Evolutionary conservation across 768 basidiomycete species (phyloP).

Genomic region (Pulveroboletus sp.): DNA sequence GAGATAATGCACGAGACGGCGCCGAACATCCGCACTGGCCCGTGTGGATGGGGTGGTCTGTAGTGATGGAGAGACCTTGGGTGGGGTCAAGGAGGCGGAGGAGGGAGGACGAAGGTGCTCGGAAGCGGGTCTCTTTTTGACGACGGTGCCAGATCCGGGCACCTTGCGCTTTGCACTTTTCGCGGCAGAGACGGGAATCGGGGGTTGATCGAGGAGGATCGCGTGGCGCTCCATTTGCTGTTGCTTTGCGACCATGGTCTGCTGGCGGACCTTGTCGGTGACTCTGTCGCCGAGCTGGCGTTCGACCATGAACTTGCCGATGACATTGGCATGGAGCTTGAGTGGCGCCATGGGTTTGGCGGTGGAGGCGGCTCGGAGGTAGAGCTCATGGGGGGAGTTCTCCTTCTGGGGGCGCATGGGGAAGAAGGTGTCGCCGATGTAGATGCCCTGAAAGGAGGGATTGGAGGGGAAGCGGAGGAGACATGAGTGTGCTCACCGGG

Average conservation of each 20-base stretch:
- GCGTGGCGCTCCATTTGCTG: conserved; percentile 47
- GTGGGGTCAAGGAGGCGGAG: conserved; percentile 26
- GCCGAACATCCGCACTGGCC: conserved; percentile 23
- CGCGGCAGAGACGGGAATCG: conserved; percentile 21
- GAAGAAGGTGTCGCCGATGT: conserved; percentile 62
- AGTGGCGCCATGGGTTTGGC: conserved; percentile 59
- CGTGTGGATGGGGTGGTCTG: conserved; percentile 16
- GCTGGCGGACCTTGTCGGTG: conserved; percentile 44
- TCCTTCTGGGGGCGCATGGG: conserved; percentile 53
- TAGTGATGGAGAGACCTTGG: conserved; percentile 29
- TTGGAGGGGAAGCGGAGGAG: not conserved
- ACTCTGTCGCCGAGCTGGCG: conserved; percentile 49
- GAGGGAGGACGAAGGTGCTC: conserved; percentile 29
- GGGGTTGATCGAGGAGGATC: conserved; percentile 39
- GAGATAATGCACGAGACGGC: conserved; percentile 47
- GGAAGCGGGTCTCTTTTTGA: conserved; percentile 25
- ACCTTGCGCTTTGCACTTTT: conserved; percentile 44
- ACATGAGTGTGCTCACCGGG: conserved; percentile 42
- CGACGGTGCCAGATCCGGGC: conserved; percentile 25
- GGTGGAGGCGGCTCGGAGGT: conserved; percentile 56
- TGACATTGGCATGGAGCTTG: conserved; percentile 68
- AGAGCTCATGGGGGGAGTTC: conserved; percentile 62
- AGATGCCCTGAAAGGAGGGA: conserved; percentile 48
- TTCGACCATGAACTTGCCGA: conserved; percentile 67
- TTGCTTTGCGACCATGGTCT: conserved; percentile 41